Conservation (phyloP, 331 rosid genomes). For the Saraca asoca region DNA sequence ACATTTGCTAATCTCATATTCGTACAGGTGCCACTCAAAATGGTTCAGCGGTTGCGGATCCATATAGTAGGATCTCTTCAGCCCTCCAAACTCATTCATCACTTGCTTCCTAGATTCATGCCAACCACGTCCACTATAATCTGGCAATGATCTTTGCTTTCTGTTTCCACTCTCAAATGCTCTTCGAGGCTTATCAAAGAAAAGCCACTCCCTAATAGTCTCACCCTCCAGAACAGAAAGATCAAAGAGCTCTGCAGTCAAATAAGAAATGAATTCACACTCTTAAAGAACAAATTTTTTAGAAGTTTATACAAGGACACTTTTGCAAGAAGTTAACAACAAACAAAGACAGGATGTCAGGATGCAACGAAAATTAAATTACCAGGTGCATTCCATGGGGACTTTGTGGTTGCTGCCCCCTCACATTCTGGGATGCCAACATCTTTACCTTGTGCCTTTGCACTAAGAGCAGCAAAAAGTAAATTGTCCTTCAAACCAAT, state of each 20-base stretch:
- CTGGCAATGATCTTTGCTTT: slow-evolving; percentile 97
- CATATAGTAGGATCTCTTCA: slow-evolving; percentile 98
- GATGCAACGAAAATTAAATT: slow-evolving; percentile 32
- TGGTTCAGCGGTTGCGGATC: slow-evolving; percentile 93
- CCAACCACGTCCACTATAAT: slow-evolving; percentile 98
- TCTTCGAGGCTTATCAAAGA: slow-evolving; percentile 97
- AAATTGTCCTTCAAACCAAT: slow-evolving; percentile 90
- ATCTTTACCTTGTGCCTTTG: slow-evolving; percentile 90
- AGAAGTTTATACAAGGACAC: neutral
- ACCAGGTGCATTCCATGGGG: slow-evolving; percentile 99
- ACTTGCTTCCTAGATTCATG: slow-evolving; percentile 99
- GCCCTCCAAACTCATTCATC: slow-evolving; percentile 88
- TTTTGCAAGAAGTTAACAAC: neutral
- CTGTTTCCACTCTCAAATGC: slow-evolving; percentile 99
- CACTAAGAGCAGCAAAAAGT: slow-evolving; percentile 89
- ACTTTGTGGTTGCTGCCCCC: slow-evolving; percentile 99
- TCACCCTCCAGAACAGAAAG: slow-evolving; percentile 91
- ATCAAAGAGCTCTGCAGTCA: slow-evolving; percentile 83
- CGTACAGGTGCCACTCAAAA: slow-evolving; percentile 98
- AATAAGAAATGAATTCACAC: slow-evolving; percentile 32
- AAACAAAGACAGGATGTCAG: slow-evolving; percentile 10
- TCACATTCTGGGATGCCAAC: slow-evolving; percentile 99
- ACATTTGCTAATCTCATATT: slow-evolving; percentile 91
- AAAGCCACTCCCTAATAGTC: slow-evolving; percentile 97
- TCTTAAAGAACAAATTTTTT: slow-evolving; percentile 4